Base-by-base conservation (phyloP, 1,284 basidiomycete species). In the Rhodotorula sp. region DNA sequence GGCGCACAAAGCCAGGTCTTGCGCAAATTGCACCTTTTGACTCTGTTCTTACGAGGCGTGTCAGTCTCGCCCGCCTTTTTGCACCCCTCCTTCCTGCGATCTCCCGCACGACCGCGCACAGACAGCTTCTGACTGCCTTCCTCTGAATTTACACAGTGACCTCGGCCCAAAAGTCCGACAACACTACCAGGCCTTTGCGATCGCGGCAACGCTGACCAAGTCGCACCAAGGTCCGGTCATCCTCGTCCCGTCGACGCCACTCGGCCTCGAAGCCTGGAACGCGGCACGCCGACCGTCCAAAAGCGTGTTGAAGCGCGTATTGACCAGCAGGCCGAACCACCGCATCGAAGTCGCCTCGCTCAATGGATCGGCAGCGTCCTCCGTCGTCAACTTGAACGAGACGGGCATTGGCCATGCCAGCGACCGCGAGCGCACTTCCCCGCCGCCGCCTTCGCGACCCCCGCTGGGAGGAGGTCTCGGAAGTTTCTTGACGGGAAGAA, bases 211-310 rank as follows among this genome's bases (percentile, higher is more conserved):
- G 12, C 48, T 71, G 29, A 67, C 66, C 20, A 67, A 67, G 44
- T 6, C 45, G 2, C 49, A 71, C 60, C 3, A 48, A 12, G 24
- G 20, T 5, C 66, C 69, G 5, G 33, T 71, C 60, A 60, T 71
- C 2, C 30, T 71, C 55, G 62, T 67, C 30, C 69, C 69, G 20
- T 26, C 33, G 12, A 48, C 69, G 5, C 17, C 26, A 17, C 54
- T 71, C 56, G 69, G 69, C 5, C 42, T 67, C 22, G 66, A 71
- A 44, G 69, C 69, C 22, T 71, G 69, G 69, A 71, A 71, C 60
- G 69, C 66, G 20, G 69, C 69, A 4, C 53, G 69, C 24, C 49
- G 69, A 8, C 69, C 69, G n/a, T 44, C 42, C 17, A 64, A 62
- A 51, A 62, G 55, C 51, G 60, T 65, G 29, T 3, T 71, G 44